Conservation (phyloP, 176 grass and related monocot species). For the Themeda triandra region DNA sequence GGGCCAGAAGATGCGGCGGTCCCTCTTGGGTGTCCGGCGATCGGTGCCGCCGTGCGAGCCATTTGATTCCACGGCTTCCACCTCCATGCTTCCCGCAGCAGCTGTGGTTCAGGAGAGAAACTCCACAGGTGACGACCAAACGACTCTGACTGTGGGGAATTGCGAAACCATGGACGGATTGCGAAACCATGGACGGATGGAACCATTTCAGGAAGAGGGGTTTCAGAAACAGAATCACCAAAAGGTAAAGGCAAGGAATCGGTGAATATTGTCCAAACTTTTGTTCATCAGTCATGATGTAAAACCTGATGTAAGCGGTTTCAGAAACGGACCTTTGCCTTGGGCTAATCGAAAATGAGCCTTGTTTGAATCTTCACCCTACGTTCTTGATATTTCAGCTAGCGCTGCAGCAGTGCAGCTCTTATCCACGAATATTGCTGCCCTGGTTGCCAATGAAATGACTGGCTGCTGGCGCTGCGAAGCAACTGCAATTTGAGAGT, state of each 20-base stretch:
- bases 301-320: not conserved
- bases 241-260: not conserved
- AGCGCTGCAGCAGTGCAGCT: not conserved
- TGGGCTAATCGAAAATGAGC: not conserved
- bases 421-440: not conserved
- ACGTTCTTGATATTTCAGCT: conserved; percentile 5
- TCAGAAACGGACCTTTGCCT: conserved; percentile 10
- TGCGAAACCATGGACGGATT: not conserved
- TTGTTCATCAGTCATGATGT: not conserved
- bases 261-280: not conserved
- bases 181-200: not conserved
- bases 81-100: conserved; percentile 22
- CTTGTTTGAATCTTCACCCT: not conserved
- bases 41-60: not conserved
- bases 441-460: not conserved
- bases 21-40: conserved; percentile 21
- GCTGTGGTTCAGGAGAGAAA: not conserved
- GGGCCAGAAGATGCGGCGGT: conserved; percentile 24
- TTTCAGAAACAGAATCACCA: not conserved
- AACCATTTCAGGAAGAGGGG: not conserved
- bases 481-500: not conserved
- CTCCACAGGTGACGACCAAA: not conserved
- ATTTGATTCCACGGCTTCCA: conserved; percentile 39
- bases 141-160: not conserved
- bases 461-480: not conserved